Base-by-base conservation (phyloP, 192 early-diverging fungal genomes). In the Jimgerdemannia lactiflua region DNA sequence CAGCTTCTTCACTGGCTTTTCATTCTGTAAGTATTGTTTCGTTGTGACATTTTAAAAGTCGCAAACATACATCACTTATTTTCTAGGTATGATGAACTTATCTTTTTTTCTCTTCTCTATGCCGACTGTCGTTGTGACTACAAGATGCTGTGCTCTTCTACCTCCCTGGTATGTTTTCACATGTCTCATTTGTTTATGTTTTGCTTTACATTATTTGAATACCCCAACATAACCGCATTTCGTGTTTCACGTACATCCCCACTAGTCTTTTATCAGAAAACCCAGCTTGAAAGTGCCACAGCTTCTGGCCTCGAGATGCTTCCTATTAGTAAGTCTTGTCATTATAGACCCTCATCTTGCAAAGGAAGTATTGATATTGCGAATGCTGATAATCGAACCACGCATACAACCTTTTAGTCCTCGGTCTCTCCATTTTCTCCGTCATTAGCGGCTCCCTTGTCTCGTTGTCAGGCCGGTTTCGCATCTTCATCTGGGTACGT, bases 101-200 rank as follows among this genome's bases (percentile, higher is more conserved):
- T 1, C 29, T 29, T 29, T 29, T 29, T 29, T 29, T 29, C 29
- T 29, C 29, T 29, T 29, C 29, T 29, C 29, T 29, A 29, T 29
- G 29, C 29, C 29, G 29, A 29, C 29, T 29, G 29, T 29, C 29
- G 29, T 29, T 29, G 29, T 29, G 29, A 29, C 29, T 14, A 64
- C 49, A 6, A 59, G 49, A 59, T 14, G 49, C 8, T 6, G 75
- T 91, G 17, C 90, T 92, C n/a, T 78, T 89, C 49, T 95, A 86
- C 82, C 94, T 95, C 78, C 89, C 94, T 80, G 81, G 95, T 67
- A 91, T 94, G 19, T 70, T 20, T 67, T 82, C 72, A 78, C 86
- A 41, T 94, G 85, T 80, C 95, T 91, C 80, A 70, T 90, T 64
- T 81, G 86, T 3, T 11, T 88, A 63, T 94, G 83, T 80, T 93